Conservation (phyloP, 2,329 filamentous ascomycete genomes). For the Botrytis cinerea region DNA sequence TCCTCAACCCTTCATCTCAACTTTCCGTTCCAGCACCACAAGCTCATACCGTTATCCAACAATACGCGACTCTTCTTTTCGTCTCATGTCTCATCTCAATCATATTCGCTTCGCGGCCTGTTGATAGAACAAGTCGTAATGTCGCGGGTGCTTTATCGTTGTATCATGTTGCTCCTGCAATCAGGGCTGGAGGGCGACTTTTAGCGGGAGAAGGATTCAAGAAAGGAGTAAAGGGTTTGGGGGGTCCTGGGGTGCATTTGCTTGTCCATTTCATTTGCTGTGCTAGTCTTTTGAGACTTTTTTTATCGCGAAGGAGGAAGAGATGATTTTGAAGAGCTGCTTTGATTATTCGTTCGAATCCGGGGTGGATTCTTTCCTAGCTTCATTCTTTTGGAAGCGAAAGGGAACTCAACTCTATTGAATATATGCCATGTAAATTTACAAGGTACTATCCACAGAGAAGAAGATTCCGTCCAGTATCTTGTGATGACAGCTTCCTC, state of each 20-base stretch:
- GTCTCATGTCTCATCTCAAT: constrained; percentile 42
- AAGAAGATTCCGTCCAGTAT: no score
- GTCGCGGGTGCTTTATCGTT: constrained; percentile 42
- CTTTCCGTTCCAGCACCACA: constrained; percentile 40
- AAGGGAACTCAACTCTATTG: background rate
- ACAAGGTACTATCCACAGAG: no score
- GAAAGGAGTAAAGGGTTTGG: constrained; percentile 19
- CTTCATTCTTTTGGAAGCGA: background rate
- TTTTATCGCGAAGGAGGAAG: constrained; percentile 2
- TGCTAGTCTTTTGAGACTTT: constrained; percentile 19
- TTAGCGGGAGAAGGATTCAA: constrained; percentile 11
- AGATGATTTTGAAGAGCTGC: background rate
- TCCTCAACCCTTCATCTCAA: constrained; percentile 41
- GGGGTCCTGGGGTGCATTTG: constrained; percentile 36
- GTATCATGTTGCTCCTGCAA: constrained; percentile 43
- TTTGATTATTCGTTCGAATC: background rate
- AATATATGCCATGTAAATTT: background rate
- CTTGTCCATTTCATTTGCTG: constrained; percentile 32
- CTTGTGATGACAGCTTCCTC: no score
- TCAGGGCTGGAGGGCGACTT: constrained; percentile 37
- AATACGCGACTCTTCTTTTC: constrained; percentile 45
- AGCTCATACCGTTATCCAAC: constrained; percentile 43
- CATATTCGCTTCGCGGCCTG: constrained; percentile 37
- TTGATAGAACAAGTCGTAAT: constrained; percentile 38
- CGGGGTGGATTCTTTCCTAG: background rate